These are phyloP conservation scores for Coniochaeta hoffmannii DNA, from an alignment of 2,329 filamentous ascomycete species.

Conservation along the genomic window DNA sequence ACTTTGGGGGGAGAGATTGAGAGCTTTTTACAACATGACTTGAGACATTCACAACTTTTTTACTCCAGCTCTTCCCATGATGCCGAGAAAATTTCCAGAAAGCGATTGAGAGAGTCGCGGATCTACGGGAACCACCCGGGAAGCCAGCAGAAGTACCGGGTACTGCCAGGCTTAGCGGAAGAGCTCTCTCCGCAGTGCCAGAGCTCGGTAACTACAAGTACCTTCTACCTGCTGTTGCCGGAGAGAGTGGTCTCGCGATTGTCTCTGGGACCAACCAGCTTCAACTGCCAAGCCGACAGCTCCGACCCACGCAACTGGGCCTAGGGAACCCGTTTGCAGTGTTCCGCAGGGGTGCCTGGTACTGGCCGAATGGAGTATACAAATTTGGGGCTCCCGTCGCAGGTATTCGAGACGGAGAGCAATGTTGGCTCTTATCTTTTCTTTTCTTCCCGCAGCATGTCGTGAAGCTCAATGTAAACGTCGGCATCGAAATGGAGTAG, in stretches of 20 bases:
- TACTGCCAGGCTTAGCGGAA: neutral
- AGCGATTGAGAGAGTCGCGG: neutral
- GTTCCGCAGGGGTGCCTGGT: no score
- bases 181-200: neutral
- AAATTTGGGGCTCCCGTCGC: no score
- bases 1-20: neutral
- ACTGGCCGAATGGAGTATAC: no score
- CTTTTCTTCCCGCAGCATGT: no score
- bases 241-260: neutral
- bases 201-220: neutral
- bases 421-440: no score
- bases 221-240: neutral
- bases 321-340: neutral
- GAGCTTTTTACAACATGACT: constrained; percentile 1
- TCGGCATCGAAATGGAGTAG: no score
- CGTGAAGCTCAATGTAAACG: no score
- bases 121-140: constrained; percentile 2
- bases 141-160: neutral
- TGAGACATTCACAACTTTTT: neutral
- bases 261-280: neutral
- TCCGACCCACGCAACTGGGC: neutral
- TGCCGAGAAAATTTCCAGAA: constrained; percentile 4
- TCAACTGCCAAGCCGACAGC: neutral
- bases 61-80: constrained; percentile 3
- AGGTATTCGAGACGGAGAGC: no score